These are phyloP conservation scores for Cephalotrichum gorgonifer DNA, from an alignment of 2,329 filamentous ascomycete species.

Conservation along the genomic window DNA sequence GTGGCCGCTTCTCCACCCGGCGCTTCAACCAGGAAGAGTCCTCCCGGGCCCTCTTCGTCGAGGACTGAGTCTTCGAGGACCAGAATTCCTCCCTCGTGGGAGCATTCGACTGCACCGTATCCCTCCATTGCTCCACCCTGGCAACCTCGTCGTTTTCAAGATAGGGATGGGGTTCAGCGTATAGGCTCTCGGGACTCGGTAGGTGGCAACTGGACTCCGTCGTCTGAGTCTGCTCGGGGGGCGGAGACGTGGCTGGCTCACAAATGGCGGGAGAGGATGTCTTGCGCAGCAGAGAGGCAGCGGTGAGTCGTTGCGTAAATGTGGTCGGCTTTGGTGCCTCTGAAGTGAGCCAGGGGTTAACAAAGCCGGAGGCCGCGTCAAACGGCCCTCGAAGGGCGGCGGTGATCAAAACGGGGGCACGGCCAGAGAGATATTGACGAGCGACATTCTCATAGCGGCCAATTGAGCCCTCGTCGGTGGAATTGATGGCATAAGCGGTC, in stretches of 20 bases:
- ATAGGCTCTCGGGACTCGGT: conserved; percentile 28
- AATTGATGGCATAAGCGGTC: conserved; percentile 13
- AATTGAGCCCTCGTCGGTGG: conserved; percentile 43
- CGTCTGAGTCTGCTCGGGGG: conserved; percentile 4
- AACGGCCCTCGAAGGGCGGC: conserved; percentile 54
- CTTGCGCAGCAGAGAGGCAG: background rate
- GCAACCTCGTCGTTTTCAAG: conserved; percentile 20
- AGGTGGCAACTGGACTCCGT: conserved; percentile 25
- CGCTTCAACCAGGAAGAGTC: conserved; percentile 21
- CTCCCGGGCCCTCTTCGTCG: conserved; percentile 15
- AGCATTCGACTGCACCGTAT: conserved; percentile 3
- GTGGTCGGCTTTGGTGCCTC: background rate
- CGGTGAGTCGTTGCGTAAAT: background rate
- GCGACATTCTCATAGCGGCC: conserved; percentile 50
- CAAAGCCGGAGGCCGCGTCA: conserved; percentile 28
- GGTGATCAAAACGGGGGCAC: conserved; percentile 46
- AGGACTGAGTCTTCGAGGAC: conserved; percentile 10
- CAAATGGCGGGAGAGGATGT: background rate
- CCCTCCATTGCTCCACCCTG: conserved; percentile 22
- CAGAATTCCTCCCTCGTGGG: conserved; percentile 12
- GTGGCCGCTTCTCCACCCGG: conserved; percentile 17
- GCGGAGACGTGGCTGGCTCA: background rate
- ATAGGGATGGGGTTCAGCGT: conserved; percentile 18
- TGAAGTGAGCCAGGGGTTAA: conserved; percentile 23
- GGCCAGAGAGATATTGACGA: conserved; percentile 45